phyloP scores from a whole-genome alignment of 2,329 filamentous ascomycete genomes.

The Thielaviopsis ethacetica region DNA sequence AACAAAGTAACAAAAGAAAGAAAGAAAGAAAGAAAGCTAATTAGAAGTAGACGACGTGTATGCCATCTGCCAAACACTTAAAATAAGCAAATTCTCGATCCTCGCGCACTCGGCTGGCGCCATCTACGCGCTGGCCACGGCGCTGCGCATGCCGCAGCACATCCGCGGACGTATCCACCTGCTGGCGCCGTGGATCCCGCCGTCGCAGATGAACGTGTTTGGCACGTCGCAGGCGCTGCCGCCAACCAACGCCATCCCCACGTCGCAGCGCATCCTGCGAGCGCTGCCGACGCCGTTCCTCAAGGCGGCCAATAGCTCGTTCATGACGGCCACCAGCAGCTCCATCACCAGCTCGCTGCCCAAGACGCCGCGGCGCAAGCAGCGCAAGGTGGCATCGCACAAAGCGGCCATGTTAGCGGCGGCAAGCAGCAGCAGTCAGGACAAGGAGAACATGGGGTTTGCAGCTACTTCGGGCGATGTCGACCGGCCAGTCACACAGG shows the following conservation, averaged over 20 bases:
- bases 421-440: no score
- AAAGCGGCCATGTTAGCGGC: constrained; percentile 12
- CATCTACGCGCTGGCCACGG: constrained; percentile 93
- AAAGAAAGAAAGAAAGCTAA: no score
- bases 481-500: constrained; percentile 13
- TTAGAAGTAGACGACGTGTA: constrained; percentile 83
- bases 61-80: constrained; percentile 78
- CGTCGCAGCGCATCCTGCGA: constrained; percentile 78
- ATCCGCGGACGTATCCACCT: constrained; percentile 89
- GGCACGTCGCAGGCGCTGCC: constrained; percentile 56
- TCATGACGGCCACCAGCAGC: constrained; percentile 82
- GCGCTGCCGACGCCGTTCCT: constrained; percentile 80
- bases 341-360: constrained; percentile 67
- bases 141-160: constrained; percentile 87
- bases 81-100: constrained; percentile 91
- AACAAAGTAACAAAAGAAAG: no score
- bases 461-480: background rate
- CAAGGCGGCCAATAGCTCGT: constrained; percentile 87
- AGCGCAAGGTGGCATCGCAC: constrained; percentile 36
- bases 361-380: constrained; percentile 43
- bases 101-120: constrained; percentile 91
- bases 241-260: constrained; percentile 73
- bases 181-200: constrained; percentile 91
- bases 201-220: constrained; percentile 75
- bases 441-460: constrained; percentile 33